Evolutionary conservation across 1,284 basidiomycete species (phyloP).

Genomic region (Heterobasidion irregulare): DNA sequence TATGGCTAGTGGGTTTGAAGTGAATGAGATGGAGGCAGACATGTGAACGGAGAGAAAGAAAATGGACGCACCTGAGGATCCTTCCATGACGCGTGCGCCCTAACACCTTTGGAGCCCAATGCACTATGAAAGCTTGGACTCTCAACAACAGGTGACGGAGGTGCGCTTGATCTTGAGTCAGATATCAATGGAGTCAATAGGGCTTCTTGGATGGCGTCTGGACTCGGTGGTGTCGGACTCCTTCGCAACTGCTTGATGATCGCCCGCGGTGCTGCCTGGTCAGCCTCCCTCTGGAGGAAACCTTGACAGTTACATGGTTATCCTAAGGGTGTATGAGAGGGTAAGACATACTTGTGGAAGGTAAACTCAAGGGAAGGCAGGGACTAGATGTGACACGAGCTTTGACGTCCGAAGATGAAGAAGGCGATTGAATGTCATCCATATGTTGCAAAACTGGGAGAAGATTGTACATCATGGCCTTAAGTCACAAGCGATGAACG

Average conservation of each 20-base stretch:
- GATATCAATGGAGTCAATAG: constrained; percentile 5
- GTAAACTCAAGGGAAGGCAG: constrained; percentile 61
- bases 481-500: not conserved
- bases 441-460: not conserved
- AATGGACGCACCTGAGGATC: constrained; percentile 46
- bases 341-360: constrained; percentile 43
- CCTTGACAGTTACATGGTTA: constrained; percentile 31
- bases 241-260: constrained; percentile 37
- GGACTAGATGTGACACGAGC: constrained; percentile 36
- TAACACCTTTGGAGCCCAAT: constrained; percentile 7
- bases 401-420: constrained; percentile 17
- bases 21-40: constrained; percentile 36
- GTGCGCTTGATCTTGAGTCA: constrained; percentile 2
- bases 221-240: constrained; percentile 28
- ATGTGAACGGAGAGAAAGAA: not conserved
- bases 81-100: constrained; percentile 32
- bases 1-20: constrained; percentile 39
- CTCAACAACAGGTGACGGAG: not conserved
- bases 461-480: not conserved
- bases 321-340: not conserved
- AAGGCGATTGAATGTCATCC: not conserved
- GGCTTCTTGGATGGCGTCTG: constrained; percentile 9
- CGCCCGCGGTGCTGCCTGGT: constrained; percentile 41
- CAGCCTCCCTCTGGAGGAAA: constrained; percentile 63
- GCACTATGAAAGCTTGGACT: not conserved